A percentile compares a stretch with the other conserved stretches of the same genome.
Conservation (phyloP, 805 yeast genomes). For the Candida nanaspora region DNA sequence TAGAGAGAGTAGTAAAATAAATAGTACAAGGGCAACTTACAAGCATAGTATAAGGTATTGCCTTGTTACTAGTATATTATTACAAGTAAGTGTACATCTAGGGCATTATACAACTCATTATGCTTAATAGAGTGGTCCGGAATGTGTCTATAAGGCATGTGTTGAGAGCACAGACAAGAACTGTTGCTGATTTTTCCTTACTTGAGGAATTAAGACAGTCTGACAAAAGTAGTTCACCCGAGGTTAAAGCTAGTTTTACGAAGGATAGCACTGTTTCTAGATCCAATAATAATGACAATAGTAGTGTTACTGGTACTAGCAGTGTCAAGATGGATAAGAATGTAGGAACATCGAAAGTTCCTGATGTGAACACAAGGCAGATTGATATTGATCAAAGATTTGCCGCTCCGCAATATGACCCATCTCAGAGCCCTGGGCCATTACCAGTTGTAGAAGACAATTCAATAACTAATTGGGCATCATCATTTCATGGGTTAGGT, state of each 20-base stretch:
- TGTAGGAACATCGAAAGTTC: background rate
- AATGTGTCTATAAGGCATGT: too few relatives aligned
- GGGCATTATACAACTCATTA: too few relatives aligned
- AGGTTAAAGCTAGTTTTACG: background rate
- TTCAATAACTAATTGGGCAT: constrained; percentile 58
- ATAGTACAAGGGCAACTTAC: too few relatives aligned
- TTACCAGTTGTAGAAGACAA: constrained; percentile 3
- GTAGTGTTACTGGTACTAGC: background rate
- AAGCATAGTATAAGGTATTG: too few relatives aligned
- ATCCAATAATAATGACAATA: background rate
- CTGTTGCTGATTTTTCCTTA: background rate
- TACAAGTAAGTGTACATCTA: too few relatives aligned
- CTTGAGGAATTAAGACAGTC: background rate
- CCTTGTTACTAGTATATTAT: too few relatives aligned
- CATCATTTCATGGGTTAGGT: constrained; percentile 83
- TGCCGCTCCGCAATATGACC: background rate
- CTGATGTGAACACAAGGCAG: background rate
- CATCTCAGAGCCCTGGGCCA: background rate
- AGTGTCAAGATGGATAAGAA: too few relatives aligned
- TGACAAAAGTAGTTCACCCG: background rate
- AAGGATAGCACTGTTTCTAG: background rate
- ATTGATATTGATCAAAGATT: background rate
- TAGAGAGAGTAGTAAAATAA: too few relatives aligned
- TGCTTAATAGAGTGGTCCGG: too few relatives aligned
- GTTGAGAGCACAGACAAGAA: background rate